Base-by-base conservation (phyloP, 2,329 filamentous ascomycete genomes). In the Fusarium tanahbumbuense region DNA sequence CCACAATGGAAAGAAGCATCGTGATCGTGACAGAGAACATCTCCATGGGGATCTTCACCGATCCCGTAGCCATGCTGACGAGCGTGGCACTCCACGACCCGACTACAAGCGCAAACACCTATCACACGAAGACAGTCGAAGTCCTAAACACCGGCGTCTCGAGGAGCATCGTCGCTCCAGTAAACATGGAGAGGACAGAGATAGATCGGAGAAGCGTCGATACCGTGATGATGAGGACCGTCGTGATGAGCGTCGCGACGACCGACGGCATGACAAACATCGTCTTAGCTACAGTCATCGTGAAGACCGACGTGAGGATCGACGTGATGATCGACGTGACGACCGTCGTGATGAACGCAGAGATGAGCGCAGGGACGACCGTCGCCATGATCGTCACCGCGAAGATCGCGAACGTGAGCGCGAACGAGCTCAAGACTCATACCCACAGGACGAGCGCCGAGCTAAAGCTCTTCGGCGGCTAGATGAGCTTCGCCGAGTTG, bases 71-170 rank as follows among this genome's bases (percentile, higher is more conserved):
- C 82, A 84, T 63, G 79, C 80, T 16, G 85, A 86, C 15, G 87
- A 89, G 20, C 82, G 84, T 40, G 82, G 82, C 30, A 83, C 83
- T 6, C 84, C 85, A 2, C 81, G 86, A 25, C 83, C 84, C 3
- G 88, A 90, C 40, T 79, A 83, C 54, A 91, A 91, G 79, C 85
- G 89, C 53, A 91, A 90, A 76, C 87, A 90, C 65, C 86, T 84
- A 9, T 80, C 80, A n/a, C 78, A 82, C 34, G 82, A 83, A n/a
- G 81, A 82, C 47, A 79, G 76, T 22, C 80, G 80, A 32, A 81
- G 79, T 40, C 78, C 81, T n/a, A 84, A 84, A 73, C 78, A 82
- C 53, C 80, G 82, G 13, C 80, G 82, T 20, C 59, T 75, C 6
- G 82, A 84, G 20, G 82, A 84, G 13, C 70, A 73, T 20, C 81